Conservation (phyloP, 1,284 basidiomycete genomes). For the Abortiporus biennis region DNA sequence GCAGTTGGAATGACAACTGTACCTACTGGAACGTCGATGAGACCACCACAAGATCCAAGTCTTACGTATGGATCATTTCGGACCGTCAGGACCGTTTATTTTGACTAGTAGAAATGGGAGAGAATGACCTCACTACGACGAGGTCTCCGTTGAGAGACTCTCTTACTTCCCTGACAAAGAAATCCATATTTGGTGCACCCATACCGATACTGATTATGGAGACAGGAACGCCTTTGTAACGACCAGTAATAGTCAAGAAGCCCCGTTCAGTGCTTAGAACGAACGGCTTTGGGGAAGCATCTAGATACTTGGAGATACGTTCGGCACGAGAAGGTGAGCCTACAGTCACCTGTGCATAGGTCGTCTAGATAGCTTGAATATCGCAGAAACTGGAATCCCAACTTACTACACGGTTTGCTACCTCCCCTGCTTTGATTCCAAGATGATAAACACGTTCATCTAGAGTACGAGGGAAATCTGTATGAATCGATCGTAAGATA, state of each 20-base stretch:
- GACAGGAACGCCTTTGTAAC: slow-evolving; percentile 62
- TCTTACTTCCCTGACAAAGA: slow-evolving; percentile 77
- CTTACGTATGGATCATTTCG: slow-evolving; percentile 28
- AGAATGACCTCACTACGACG: slow-evolving; percentile 60
- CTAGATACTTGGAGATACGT: slow-evolving; percentile 54
- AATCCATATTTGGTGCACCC: slow-evolving; percentile 79
- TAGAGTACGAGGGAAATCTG: slow-evolving; percentile 70
- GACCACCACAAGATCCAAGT: slow-evolving; percentile 75
- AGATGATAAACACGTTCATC: slow-evolving; percentile 74
- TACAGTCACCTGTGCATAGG: slow-evolving; percentile 55
- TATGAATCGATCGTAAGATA: background rate
- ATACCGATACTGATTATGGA: slow-evolving; percentile 81
- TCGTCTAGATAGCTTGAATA: background rate
- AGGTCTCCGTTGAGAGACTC: slow-evolving; percentile 77
- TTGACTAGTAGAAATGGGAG: background rate
- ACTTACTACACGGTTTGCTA: slow-evolving; percentile 76
- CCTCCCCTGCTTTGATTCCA: slow-evolving; percentile 67
- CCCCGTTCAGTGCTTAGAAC: slow-evolving; percentile 67
- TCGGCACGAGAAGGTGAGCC: slow-evolving; percentile 68
- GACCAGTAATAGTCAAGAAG: slow-evolving; percentile 77
- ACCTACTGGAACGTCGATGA: slow-evolving; percentile 66
- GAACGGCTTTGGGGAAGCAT: slow-evolving; percentile 53
- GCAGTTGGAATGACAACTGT: slow-evolving; percentile 67
- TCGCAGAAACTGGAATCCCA: background rate
- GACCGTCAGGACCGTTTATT: slow-evolving; percentile 10